A percentile compares a stretch with the other conserved stretches of the same genome.
Conservation (phyloP, 129 eudicot genomes). For the Pulicaria dysenterica region DNA sequence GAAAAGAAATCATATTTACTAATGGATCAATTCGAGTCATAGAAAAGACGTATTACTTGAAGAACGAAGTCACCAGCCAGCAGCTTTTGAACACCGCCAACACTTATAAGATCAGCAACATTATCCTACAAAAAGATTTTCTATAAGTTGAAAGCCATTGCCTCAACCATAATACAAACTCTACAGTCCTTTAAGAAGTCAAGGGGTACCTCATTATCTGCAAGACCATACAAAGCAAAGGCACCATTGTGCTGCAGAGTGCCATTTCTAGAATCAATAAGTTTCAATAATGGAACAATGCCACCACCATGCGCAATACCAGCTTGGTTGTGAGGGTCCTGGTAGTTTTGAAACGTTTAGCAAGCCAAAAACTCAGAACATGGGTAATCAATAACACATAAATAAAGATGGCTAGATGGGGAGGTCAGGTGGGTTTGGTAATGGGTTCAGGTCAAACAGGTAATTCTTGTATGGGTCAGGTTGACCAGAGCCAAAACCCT, state of each 20-base stretch:
- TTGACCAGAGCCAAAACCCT: background rate
- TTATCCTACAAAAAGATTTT: conserved; percentile 59
- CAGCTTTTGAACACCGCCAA: conserved; percentile 91
- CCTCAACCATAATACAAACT: conserved; percentile 8
- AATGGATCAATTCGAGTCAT: too few species aligned
- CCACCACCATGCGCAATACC: conserved; percentile 94
- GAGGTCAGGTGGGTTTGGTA: background rate
- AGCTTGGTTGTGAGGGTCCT: conserved; percentile 97
- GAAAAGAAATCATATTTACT: too few species aligned
- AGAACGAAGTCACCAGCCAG: conserved; percentile 76
- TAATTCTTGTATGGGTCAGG: background rate
- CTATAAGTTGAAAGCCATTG: conserved; percentile 15
- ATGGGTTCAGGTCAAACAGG: background rate
- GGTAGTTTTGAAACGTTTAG: conserved; percentile 24
- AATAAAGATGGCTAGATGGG: background rate
- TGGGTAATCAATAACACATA: background rate
- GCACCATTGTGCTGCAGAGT: conserved; percentile 97
- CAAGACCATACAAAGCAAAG: conserved; percentile 94
- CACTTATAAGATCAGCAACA: conserved; percentile 71
- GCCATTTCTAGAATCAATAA: conserved; percentile 84
- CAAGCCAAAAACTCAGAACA: conserved; percentile 17
- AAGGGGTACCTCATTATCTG: conserved; percentile 83
- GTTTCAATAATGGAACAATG: conserved; percentile 70
- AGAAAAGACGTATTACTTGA: conserved; percentile 52
- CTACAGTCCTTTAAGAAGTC: background rate